A percentile compares a stretch with the other conserved stretches of the same genome.
Conservation (phyloP, 805 yeast species). For the Brettanomyces bruxellensis region DNA sequence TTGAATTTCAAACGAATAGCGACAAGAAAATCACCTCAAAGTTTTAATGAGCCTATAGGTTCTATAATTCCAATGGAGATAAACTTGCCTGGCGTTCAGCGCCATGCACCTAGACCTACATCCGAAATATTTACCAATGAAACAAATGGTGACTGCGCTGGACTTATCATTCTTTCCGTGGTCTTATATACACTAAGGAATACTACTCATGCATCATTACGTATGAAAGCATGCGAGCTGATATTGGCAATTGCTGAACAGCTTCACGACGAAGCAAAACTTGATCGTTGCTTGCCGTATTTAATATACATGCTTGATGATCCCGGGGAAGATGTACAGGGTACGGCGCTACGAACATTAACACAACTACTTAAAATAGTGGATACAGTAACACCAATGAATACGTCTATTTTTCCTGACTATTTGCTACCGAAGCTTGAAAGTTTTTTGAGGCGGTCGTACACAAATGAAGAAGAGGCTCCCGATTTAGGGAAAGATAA, state of each 20-base stretch:
- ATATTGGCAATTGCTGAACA: constrained; percentile 68
- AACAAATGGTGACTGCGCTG: constrained; percentile 32
- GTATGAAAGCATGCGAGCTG: constrained; percentile 66
- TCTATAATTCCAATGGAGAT: constrained; percentile 31
- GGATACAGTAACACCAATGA: constrained; percentile 59
- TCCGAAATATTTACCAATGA: constrained; percentile 17
- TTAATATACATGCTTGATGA: constrained; percentile 68
- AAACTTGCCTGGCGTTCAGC: constrained; percentile 43
- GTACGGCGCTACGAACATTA: constrained; percentile 52
- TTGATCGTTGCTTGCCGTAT: constrained; percentile 82
- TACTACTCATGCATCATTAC: constrained; percentile 48
- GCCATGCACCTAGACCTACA: constrained; percentile 34
- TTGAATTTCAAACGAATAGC: constrained; percentile 27
- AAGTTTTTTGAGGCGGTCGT: constrained; percentile 30
- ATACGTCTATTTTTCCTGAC: constrained; percentile 71
- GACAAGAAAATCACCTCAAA: constrained; percentile 5
- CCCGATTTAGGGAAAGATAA: neutral
- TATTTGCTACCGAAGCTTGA: constrained; percentile 68
- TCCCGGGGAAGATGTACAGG: constrained; percentile 52
- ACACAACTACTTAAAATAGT: constrained; percentile 63
- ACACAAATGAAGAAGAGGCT: constrained; percentile 18
- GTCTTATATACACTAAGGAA: constrained; percentile 54
- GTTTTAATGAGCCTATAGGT: constrained; percentile 6
- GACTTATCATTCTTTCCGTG: constrained; percentile 48
- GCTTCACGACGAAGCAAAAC: constrained; percentile 71